Percentiles rank a stretch among this genome's conserved stretches.
Evolutionary conservation across 805 yeast species (phyloP).

Genomic region (Starmerella vitae): DNA sequence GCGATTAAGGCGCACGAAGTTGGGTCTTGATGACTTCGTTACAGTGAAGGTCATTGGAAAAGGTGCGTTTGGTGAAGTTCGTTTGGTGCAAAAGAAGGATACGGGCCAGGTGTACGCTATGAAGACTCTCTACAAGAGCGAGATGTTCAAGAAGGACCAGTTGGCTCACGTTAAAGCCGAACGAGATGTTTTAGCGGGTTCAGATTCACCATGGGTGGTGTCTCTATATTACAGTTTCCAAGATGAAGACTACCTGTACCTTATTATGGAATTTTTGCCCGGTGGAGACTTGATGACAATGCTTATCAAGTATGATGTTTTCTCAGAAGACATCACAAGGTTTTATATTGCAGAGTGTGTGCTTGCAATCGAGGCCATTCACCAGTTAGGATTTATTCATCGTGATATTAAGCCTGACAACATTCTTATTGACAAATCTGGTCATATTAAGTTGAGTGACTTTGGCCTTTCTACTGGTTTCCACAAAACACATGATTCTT

Average conservation of each 20-base stretch:
- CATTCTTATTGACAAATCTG: conserved; percentile 67
- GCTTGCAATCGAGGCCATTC: conserved; percentile 86
- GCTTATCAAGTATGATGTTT: conserved; percentile 88
- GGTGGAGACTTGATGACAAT: conserved; percentile 89
- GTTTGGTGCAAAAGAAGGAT: conserved; percentile 84
- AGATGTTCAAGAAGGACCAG: conserved; percentile 90
- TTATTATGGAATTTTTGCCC: conserved; percentile 72
- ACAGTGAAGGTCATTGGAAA: conserved; percentile 89
- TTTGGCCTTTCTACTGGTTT: conserved; percentile 82
- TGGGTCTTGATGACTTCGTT: conserved; percentile 63
- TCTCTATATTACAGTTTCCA: conserved; percentile 71
- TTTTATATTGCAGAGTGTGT: conserved; percentile 96
- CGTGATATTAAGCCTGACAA: conserved; percentile 97
- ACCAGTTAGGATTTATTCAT: conserved; percentile 85
- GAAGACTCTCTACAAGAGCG: conserved; percentile 82
- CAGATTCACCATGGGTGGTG: conserved; percentile 82
- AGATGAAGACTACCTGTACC: conserved; percentile 57
- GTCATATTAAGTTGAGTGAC: conserved; percentile 57
- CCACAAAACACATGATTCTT: conserved; percentile 85
- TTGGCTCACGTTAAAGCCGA: conserved; percentile 92
- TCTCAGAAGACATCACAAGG: conserved; percentile 76
- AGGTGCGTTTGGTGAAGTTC: conserved; percentile 96
- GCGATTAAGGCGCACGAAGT: conserved; percentile 69
- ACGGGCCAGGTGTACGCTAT: conserved; percentile 86
- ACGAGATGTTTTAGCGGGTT: conserved; percentile 84